These are phyloP conservation scores for Epicoccum nigrum DNA, from an alignment of 2,329 filamentous ascomycete genomes.

Conservation along the genomic window DNA sequence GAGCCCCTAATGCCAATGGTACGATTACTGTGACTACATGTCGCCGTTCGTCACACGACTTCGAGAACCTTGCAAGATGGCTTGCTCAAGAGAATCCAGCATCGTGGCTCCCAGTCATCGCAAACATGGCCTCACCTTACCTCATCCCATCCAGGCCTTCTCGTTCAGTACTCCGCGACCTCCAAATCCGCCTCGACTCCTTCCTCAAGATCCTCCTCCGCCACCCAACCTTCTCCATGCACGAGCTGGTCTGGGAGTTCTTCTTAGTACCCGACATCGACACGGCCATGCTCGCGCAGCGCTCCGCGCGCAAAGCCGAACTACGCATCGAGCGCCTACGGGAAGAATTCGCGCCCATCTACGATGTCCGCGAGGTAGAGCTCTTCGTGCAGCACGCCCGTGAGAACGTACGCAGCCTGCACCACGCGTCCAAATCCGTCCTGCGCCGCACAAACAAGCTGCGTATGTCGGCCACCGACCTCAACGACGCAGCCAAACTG, in stretches of 20 bases:
- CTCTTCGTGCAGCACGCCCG: conserved; percentile 90
- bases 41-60: conserved; percentile 83
- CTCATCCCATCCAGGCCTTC: conserved; percentile 93
- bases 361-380: conserved; percentile 84
- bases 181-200: conserved; percentile 83
- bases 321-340: conserved; percentile 80
- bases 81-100: conserved; percentile 89
- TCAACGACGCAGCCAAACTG: conserved; percentile 68
- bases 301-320: conserved; percentile 85
- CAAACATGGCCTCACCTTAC: conserved; percentile 82
- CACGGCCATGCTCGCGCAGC: conserved; percentile 84
- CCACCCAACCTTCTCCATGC: conserved; percentile 91
- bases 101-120: conserved; percentile 86
- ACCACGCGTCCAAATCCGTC: conserved; percentile 80
- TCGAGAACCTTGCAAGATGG: conserved; percentile 85
- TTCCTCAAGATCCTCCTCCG: conserved; percentile 85
- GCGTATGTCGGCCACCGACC: conserved; percentile 68
- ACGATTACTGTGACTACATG: conserved; percentile 95
- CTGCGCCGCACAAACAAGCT: conserved; percentile 79
- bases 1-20: conserved; percentile 78
- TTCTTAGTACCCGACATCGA: conserved; percentile 96
- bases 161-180: conserved; percentile 81
- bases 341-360: conserved; percentile 85
- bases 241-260: conserved; percentile 99
- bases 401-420: conserved; percentile 85